Percentiles rank a stretch among this genome's conserved stretches.
These are phyloP conservation scores for Mortierella sp. DNA, from an alignment of 371 early-diverging fungal species.

Conservation along the genomic window DNA sequence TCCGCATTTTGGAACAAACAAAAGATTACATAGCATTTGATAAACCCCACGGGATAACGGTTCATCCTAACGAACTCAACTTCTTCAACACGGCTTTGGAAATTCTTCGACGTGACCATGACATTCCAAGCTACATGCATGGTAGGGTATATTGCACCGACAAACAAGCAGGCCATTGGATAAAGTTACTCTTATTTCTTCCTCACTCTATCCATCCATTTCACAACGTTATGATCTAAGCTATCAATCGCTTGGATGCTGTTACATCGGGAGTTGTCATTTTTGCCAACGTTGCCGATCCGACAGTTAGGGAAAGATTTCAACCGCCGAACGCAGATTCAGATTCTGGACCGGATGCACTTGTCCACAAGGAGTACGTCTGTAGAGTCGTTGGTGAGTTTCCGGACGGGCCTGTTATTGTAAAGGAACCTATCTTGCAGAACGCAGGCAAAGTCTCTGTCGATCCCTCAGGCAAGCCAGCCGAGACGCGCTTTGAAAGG, in stretches of 20 bases:
- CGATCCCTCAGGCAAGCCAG: constrained; percentile 44
- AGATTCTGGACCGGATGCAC: constrained; percentile 11
- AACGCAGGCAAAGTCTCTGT: constrained; percentile 36
- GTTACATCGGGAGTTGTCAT: constrained; percentile 55
- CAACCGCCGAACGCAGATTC: constrained; percentile 23
- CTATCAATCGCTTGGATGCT: constrained; percentile 48
- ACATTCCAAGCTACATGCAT: constrained; percentile 49
- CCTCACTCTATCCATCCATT: neutral
- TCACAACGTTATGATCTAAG: constrained; percentile 1
- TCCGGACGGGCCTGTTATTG: constrained; percentile 23
- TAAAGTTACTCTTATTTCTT: neutral
- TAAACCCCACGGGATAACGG: constrained; percentile 55
- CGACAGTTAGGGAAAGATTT: constrained; percentile 33
- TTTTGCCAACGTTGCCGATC: constrained; percentile 45
- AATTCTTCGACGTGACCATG: constrained; percentile 44
- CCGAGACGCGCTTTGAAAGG: constrained; percentile 44
- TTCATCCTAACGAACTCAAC: constrained; percentile 54
- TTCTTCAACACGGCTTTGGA: constrained; percentile 50
- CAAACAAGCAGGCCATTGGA: neutral
- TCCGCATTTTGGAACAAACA: constrained; percentile 39
- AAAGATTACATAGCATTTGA: constrained; percentile 47
- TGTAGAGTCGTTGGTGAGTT: constrained; percentile 55
- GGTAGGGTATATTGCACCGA: constrained; percentile 8
- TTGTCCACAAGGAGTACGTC: constrained; percentile 47
- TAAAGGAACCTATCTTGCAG: constrained; percentile 46